A percentile compares a stretch with the other conserved stretches of the same genome.
These are phyloP conservation scores for Taphrina flavorubra DNA, from an alignment of 1,139 yeast species.

Conservation along the genomic window DNA sequence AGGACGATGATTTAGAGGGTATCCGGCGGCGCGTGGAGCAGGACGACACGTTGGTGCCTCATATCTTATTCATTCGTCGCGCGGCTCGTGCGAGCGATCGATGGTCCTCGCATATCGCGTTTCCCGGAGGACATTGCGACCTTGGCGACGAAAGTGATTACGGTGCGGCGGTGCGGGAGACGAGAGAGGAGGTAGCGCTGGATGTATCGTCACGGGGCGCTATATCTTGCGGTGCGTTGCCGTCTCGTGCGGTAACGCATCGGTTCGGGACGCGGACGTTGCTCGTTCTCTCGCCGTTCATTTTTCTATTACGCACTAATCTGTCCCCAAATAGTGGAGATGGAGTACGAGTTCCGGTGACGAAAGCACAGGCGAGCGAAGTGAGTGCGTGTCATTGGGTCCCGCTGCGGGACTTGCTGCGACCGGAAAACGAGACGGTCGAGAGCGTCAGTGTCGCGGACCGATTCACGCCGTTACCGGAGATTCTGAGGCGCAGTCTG, in stretches of 20 bases:
- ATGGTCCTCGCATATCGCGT: slow-evolving; percentile 57
- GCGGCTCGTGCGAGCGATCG: slow-evolving; percentile 52
- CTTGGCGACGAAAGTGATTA: slow-evolving; percentile 49
- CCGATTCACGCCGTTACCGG: slow-evolving; percentile 1
- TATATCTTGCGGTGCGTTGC: slow-evolving; percentile 45
- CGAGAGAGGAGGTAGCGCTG: slow-evolving; percentile 54
- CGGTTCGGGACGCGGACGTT: slow-evolving; percentile 49
- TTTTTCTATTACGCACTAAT: slow-evolving; percentile 27
- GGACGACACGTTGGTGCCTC: slow-evolving; percentile 44
- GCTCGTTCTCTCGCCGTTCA: slow-evolving; percentile 52
- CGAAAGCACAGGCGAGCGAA: slow-evolving; percentile 1
- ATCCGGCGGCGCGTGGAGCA: neutral
- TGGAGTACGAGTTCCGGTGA: neutral
- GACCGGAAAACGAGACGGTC: slow-evolving; percentile 45
- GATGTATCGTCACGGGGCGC: slow-evolving; percentile 48
- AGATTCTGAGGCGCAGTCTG: slow-evolving; percentile 45
- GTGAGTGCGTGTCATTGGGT: slow-evolving; percentile 54
- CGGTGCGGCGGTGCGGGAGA: slow-evolving; percentile 53
- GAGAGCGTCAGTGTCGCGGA: slow-evolving; percentile 46
- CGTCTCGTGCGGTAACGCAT: slow-evolving; percentile 52
- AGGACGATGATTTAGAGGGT: neutral
- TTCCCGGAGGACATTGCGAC: slow-evolving; percentile 55
- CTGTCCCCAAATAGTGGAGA: neutral
- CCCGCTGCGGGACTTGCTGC: slow-evolving; percentile 50
- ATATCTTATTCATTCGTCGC: slow-evolving; percentile 53